phyloP scores from a whole-genome alignment of 1,139 yeast genomes.

The Pichia sp. region DNA sequence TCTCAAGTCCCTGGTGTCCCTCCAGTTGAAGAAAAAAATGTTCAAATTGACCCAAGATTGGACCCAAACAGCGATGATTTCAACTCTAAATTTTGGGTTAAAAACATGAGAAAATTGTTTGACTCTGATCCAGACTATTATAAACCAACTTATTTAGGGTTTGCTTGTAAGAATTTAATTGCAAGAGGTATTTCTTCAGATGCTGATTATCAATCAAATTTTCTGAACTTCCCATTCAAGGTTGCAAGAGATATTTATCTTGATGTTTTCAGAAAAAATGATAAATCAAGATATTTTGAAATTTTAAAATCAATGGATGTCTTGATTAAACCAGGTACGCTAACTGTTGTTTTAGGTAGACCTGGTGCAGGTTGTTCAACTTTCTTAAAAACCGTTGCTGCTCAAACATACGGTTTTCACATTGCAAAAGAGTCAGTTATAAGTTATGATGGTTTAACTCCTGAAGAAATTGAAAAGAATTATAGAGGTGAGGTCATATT shows the following conservation, averaged over 20 bases:
- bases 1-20: constrained; percentile 46
- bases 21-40: constrained; percentile 28
- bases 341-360: constrained; percentile 73
- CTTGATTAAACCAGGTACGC: constrained; percentile 61
- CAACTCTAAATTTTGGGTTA: constrained; percentile 64
- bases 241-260: constrained; percentile 16
- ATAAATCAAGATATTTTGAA: constrained; percentile 36
- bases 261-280: constrained; percentile 13
- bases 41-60: constrained; percentile 35
- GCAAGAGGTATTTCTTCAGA: constrained; percentile 76
- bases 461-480: constrained; percentile 40
- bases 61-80: constrained; percentile 57
- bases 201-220: constrained; percentile 74
- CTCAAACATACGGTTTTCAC: constrained; percentile 67
- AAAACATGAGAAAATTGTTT: constrained; percentile 53
- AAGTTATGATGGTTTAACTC: constrained; percentile 46
- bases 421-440: constrained; percentile 40
- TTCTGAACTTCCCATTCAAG: constrained; percentile 40
- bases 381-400: constrained; percentile 59
- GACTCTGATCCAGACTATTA: constrained; percentile 57
- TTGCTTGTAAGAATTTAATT: constrained; percentile 59
- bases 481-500: constrained; percentile 68
- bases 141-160: constrained; percentile 59
- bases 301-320: constrained; percentile 68
- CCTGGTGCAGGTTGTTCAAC: constrained; percentile 89